These are phyloP conservation scores for Bruguiera hainesii DNA, from an alignment of 441 rosid species.

Conservation along the genomic window DNA sequence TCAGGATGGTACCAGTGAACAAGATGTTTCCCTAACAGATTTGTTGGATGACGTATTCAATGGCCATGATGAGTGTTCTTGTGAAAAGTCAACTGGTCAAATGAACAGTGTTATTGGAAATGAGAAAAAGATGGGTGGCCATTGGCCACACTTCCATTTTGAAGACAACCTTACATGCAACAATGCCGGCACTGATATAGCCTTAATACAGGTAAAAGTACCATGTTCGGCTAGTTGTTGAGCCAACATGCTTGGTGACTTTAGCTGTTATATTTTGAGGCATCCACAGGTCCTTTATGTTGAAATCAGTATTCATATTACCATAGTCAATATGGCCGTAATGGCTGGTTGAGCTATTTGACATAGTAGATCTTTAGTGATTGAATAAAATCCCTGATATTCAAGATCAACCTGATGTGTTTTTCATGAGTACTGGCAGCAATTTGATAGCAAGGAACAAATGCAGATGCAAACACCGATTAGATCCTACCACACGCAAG, in stretches of 20 bases:
- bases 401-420: slow-evolving; percentile 62
- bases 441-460: slow-evolving; percentile 29
- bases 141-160: slow-evolving; percentile 21
- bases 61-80: slow-evolving; percentile 39
- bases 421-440: background rate
- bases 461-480: slow-evolving; percentile 35
- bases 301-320: background rate
- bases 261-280: slow-evolving; percentile 1
- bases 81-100: slow-evolving; percentile 38
- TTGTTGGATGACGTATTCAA: slow-evolving; percentile 50
- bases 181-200: slow-evolving; percentile 29
- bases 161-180: slow-evolving; percentile 19
- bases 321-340: background rate
- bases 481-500: slow-evolving; percentile 28
- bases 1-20: slow-evolving; percentile 53
- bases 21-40: slow-evolving; percentile 46
- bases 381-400: slow-evolving; percentile 35
- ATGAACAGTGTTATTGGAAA: slow-evolving; percentile 27
- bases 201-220: slow-evolving; percentile 42
- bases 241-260: background rate
- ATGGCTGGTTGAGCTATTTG: background rate
- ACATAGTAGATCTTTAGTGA: background rate
- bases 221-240: slow-evolving; percentile 1
- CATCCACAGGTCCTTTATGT: background rate
- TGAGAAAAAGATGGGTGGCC: slow-evolving; percentile 29